Percentiles rank a stretch among this genome's conserved stretches.
These are phyloP conservation scores for Rhizoctonia solani DNA, from an alignment of 1,284 basidiomycete genomes.

Conservation along the genomic window DNA sequence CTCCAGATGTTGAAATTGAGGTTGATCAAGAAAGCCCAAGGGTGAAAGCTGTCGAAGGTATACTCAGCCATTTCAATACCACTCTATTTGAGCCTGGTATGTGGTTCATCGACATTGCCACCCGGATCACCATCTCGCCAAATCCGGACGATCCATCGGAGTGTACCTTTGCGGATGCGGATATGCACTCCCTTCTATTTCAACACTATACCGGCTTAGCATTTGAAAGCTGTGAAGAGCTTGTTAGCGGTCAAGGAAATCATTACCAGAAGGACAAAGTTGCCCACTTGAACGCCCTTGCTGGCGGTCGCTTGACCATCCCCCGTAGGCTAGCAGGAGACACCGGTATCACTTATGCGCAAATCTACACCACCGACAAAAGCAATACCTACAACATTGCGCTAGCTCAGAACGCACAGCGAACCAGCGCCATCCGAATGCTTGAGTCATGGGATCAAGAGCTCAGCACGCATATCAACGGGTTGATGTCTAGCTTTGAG, in stretches of 20 bases:
- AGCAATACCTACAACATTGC: slow-evolving; percentile 1
- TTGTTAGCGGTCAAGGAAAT: not conserved
- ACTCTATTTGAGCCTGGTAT: not conserved
- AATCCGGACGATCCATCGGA: not conserved
- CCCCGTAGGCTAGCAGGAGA: not conserved
- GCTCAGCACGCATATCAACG: not conserved
- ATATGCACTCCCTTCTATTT: not conserved
- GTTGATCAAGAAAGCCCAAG: not conserved
- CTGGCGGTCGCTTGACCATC: slow-evolving; percentile 1
- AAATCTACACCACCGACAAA: slow-evolving; percentile 27
- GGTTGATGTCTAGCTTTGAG: not conserved
- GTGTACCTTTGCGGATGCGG: not conserved
- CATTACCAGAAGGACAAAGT: slow-evolving; percentile 20
- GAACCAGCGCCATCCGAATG: not conserved
- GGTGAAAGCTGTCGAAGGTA: not conserved
- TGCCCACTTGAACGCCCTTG: not conserved
- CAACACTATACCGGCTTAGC: not conserved
- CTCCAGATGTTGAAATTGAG: no score
- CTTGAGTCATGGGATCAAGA: not conserved
- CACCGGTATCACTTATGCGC: not conserved
- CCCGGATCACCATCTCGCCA: not conserved
- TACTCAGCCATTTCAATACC: not conserved
- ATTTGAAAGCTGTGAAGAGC: not conserved
- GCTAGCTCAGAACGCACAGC: not conserved
- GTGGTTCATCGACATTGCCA: slow-evolving; percentile 14